Conservation (phyloP, 345 rosid species). For the Acer campestre region DNA sequence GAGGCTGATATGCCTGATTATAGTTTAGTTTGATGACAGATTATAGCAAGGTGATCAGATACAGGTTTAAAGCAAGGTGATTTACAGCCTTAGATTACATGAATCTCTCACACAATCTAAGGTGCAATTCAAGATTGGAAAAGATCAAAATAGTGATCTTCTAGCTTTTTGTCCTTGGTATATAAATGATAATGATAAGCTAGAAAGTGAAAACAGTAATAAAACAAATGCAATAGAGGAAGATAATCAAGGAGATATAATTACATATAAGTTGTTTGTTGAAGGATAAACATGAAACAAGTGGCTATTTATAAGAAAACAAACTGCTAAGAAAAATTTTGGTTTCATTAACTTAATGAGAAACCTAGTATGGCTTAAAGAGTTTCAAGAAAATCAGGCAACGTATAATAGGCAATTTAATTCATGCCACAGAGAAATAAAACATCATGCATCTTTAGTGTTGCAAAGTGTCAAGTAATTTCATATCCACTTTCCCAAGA, state of each 20-base stretch:
- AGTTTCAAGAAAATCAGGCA: not conserved
- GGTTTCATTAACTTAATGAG: not conserved
- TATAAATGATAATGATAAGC: not conserved
- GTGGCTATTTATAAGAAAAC: not conserved
- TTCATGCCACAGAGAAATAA: not conserved
- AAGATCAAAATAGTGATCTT: not conserved
- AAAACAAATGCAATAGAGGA: not conserved
- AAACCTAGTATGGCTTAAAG: not conserved
- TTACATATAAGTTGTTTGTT: not conserved
- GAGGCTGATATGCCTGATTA: no score
- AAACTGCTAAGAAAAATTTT: not conserved
- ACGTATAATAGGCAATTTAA: not conserved
- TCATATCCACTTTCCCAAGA: not conserved
- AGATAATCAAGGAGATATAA: not conserved
- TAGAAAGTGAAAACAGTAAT: not conserved
- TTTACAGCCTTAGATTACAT: not conserved
- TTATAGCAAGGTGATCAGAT: no score
- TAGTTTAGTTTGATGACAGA: no score
- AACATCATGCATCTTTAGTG: not conserved
- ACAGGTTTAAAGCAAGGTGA: not conserved
- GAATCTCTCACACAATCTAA: not conserved
- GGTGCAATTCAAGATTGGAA: not conserved
- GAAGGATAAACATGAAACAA: not conserved
- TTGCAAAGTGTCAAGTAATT: not conserved
- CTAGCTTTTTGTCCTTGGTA: not conserved